These are phyloP conservation scores for Amanita jacksonii DNA, from an alignment of 768 basidiomycete species.

Conservation along the genomic window DNA sequence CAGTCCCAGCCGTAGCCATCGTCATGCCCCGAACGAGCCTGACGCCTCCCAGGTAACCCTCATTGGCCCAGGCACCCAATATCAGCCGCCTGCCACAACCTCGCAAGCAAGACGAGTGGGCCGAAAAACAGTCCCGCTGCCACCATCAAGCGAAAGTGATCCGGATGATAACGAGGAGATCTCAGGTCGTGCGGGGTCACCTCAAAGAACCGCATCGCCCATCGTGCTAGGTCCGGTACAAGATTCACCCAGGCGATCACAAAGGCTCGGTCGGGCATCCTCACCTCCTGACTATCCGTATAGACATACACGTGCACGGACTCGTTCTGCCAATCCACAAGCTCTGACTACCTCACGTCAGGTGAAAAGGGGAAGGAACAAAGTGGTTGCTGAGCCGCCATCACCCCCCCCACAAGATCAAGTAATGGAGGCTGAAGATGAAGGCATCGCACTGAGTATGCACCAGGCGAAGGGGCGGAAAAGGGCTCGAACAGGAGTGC, in stretches of 20 bases:
- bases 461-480: background rate
- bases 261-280: background rate
- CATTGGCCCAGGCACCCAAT: conserved; percentile 6
- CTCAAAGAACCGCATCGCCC: background rate
- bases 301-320: conserved; percentile 25
- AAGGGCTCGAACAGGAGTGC: background rate
- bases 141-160: too few relatives aligned
- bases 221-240: background rate
- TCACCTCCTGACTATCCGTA: conserved; percentile 17
- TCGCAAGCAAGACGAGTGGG: too few relatives aligned
- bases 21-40: background rate
- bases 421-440: too few relatives aligned
- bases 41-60: conserved; percentile 8
- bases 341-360: conserved; percentile 5
- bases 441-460: too few relatives aligned
- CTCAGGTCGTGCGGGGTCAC: background rate
- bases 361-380: too few relatives aligned
- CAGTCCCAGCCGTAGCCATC: too few relatives aligned
- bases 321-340: conserved; percentile 23
- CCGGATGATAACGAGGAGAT: too few relatives aligned
- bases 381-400: too few relatives aligned
- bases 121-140: too few relatives aligned
- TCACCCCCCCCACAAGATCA: too few relatives aligned
- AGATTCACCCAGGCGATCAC: background rate
- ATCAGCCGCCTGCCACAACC: background rate